phyloP scores from a whole-genome alignment of 805 yeast genomes.

The Priceomyces fermenticarens region DNA sequence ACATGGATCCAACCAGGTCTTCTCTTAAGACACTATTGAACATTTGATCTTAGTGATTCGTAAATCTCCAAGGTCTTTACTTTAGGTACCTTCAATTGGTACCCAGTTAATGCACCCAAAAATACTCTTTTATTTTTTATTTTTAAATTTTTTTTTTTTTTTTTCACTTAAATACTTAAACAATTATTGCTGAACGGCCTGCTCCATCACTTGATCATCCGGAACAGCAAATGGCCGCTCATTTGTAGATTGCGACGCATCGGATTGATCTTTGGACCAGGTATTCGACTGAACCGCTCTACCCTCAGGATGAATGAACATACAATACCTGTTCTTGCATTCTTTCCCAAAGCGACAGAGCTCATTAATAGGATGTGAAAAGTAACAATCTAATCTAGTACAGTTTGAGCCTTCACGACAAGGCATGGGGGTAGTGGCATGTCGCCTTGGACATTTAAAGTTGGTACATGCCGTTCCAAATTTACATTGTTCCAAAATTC shows the following conservation, averaged over 20 bases:
- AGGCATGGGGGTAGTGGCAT: constrained; percentile 66
- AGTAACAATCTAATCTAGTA: constrained; percentile 74
- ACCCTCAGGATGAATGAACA: constrained; percentile 81
- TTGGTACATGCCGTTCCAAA: constrained; percentile 76
- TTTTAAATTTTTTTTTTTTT: constrained; percentile 10
- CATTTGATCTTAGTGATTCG: too few species aligned
- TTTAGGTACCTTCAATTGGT: background rate
- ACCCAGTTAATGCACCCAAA: background rate
- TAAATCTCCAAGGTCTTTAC: too few species aligned
- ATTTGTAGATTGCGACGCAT: constrained; percentile 38
- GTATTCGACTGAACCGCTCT: constrained; percentile 39
- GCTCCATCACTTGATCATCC: constrained; percentile 69
- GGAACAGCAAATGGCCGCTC: constrained; percentile 76
- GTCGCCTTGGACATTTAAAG: constrained; percentile 76
- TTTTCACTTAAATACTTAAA: constrained; percentile 10
- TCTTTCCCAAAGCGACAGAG: constrained; percentile 76
- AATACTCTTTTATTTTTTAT: constrained; percentile 4
- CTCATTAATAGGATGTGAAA: constrained; percentile 77
- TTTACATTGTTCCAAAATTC: constrained; percentile 75
- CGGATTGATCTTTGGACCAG: constrained; percentile 29
- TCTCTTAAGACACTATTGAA: too few species aligned
- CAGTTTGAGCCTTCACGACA: constrained; percentile 85
- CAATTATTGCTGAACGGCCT: constrained; percentile 36
- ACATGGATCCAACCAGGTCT: too few species aligned
- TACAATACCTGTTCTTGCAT: constrained; percentile 71